phyloP scores from a whole-genome alignment of 805 yeast genomes.

The Wickerhamiella spandovensis region DNA sequence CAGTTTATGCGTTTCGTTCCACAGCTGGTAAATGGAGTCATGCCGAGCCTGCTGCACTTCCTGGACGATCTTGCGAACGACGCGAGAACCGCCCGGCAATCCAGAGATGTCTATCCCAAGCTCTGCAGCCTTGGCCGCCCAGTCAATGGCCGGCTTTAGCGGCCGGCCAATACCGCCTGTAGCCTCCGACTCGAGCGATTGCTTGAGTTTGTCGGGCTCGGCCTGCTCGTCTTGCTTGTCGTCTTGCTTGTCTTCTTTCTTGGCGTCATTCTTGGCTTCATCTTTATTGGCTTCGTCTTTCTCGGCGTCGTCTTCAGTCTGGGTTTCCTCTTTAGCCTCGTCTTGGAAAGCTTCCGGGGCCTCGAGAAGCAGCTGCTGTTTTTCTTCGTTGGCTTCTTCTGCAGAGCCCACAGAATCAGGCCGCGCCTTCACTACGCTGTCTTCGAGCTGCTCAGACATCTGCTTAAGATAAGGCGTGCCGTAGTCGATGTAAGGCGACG shows the following conservation, averaged over 20 bases:
- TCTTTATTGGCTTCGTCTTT: neutral
- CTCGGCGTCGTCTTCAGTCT: too few species aligned
- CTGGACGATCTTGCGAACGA: conserved; percentile 28
- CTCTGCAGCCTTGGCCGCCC: neutral
- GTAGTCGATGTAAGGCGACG: conserved; percentile 75
- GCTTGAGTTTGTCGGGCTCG: neutral
- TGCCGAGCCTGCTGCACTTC: conserved; percentile 22
- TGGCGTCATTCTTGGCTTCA: neutral
- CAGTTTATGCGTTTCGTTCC: conserved; percentile 35
- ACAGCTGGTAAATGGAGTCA: conserved; percentile 22
- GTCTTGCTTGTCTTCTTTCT: too few species aligned
- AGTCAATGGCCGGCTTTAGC: neutral
- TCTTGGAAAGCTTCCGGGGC: too few species aligned
- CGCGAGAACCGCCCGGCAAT: conserved; percentile 29
- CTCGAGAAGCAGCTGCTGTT: too few species aligned
- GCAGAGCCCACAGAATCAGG: neutral
- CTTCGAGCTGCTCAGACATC: conserved; percentile 43
- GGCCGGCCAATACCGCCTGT: neutral
- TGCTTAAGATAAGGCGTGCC: conserved; percentile 51
- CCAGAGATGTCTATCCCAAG: neutral
- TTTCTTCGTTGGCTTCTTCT: too few species aligned
- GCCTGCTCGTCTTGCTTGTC: neutral
- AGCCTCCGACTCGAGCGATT: neutral
- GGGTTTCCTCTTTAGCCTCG: too few species aligned
- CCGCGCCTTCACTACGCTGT: conserved; percentile 15